Evolutionary conservation across 75 land plant species (phyloP).

Genomic region (Larix kaempferi): DNA sequence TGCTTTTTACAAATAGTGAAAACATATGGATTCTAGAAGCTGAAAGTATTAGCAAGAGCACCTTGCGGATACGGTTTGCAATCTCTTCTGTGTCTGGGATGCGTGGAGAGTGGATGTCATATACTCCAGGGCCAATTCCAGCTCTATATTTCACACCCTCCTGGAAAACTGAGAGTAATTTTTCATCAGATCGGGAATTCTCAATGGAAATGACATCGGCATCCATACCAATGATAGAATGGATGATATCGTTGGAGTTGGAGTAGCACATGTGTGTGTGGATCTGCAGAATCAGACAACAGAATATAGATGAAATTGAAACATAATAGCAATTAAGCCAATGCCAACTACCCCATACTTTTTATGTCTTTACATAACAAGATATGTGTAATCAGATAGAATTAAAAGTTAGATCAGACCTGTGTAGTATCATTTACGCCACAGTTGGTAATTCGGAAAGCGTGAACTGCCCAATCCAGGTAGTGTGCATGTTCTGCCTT

Average conservation of each 20-base stretch:
- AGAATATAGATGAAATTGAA: not conserved
- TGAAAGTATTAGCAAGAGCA: not conserved
- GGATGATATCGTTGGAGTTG: slow-evolving; percentile 44
- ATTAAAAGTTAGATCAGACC: slow-evolving; percentile 9
- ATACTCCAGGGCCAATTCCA: slow-evolving; percentile 59
- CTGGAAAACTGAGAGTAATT: slow-evolving; percentile 52
- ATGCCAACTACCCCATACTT: not conserved
- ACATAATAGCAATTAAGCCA: not conserved
- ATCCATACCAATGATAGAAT: slow-evolving; percentile 53
- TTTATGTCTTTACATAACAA: not conserved
- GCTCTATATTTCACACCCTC: slow-evolving; percentile 58
- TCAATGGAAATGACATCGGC: slow-evolving; percentile 64
- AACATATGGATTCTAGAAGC: too few species aligned
- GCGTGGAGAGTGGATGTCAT: slow-evolving; percentile 58
- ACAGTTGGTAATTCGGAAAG: slow-evolving; percentile 42
- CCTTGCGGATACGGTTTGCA: slow-evolving; percentile 48
- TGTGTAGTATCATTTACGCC: slow-evolving; percentile 44
- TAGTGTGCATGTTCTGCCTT: slow-evolving; percentile 35
- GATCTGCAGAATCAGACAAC: slow-evolving; percentile 16
- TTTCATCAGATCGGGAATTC: slow-evolving; percentile 61
- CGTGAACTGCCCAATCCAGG: slow-evolving; percentile 38
- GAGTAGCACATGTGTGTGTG: slow-evolving; percentile 46
- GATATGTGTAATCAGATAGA: not conserved
- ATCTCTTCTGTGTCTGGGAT: slow-evolving; percentile 50
- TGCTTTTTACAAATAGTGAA: too few species aligned